A percentile compares a stretch with the other conserved stretches of the same genome.
Evolutionary conservation across 73 alveolate genomes (phyloP).

Genomic region (Breviolum minutum): DNA sequence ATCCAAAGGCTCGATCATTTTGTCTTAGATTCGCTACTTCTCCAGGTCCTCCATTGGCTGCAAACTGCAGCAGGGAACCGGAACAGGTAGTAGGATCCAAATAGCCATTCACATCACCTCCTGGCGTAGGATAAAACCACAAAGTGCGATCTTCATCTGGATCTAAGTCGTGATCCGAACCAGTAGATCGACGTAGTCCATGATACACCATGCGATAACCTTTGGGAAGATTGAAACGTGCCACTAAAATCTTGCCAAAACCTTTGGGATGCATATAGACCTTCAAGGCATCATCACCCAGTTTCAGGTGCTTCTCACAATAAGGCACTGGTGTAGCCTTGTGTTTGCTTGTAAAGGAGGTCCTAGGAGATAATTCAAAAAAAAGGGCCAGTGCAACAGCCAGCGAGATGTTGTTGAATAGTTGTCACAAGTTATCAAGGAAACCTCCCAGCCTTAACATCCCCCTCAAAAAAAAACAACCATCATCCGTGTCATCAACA

Average conservation of each 20-base stretch:
- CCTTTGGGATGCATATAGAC: slow-evolving; percentile 47
- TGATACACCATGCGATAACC: slow-evolving; percentile 55
- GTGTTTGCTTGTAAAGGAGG: background rate
- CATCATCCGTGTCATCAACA: background rate
- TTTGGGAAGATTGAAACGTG: slow-evolving; percentile 28
- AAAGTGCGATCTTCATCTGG: slow-evolving; percentile 66
- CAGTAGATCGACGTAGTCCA: slow-evolving; percentile 12
- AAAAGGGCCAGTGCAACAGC: no score
- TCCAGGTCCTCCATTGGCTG: slow-evolving; percentile 42
- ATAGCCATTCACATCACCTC: slow-evolving; percentile 13
- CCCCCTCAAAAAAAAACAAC: no score
- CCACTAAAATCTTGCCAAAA: slow-evolving; percentile 38
- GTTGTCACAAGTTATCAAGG: background rate
- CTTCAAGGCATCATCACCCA: slow-evolving; percentile 34
- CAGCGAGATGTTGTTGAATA: background rate
- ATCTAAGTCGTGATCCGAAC: background rate
- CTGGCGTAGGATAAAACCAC: slow-evolving; percentile 12
- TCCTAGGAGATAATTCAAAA: background rate
- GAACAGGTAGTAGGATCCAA: slow-evolving; percentile 13
- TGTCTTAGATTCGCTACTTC: slow-evolving; percentile 36
- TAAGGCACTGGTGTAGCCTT: slow-evolving; percentile 15
- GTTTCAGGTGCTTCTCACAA: slow-evolving; percentile 22
- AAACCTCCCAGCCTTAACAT: background rate
- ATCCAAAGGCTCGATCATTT: slow-evolving; percentile 8
- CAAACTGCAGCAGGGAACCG: slow-evolving; percentile 68